Evolutionary conservation across 2,329 filamentous ascomycete genomes (phyloP).

Genomic region (Ceratocystiopsis minuta): DNA sequence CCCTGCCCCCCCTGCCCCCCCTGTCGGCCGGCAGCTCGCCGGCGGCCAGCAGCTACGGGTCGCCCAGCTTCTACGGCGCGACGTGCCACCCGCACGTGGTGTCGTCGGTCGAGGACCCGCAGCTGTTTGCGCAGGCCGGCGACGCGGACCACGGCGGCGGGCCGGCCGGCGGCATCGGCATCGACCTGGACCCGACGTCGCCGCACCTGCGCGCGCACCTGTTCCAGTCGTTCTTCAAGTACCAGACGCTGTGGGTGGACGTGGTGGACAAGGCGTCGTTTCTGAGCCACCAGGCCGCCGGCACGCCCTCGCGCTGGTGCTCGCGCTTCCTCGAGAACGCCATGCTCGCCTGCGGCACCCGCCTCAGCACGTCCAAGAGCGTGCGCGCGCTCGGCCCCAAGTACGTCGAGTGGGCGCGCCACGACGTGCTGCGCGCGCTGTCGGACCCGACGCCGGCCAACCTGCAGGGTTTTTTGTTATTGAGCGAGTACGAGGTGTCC

Average conservation of each 20-base stretch:
- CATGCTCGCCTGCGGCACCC: conserved; percentile 3
- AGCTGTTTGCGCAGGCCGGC: not conserved
- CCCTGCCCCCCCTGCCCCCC: no score
- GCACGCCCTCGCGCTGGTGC: conserved; percentile 1
- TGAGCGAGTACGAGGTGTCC: conserved; percentile 5
- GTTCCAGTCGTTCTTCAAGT: conserved; percentile 4
- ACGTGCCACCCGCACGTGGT: conserved; percentile 3
- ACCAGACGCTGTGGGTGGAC: conserved; percentile 3
- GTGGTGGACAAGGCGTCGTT: conserved; percentile 2
- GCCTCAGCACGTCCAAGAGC: conserved; percentile 2
- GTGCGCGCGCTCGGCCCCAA: conserved; percentile 1
- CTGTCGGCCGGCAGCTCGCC: not conserved
- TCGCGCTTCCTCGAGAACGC: conserved; percentile 2
- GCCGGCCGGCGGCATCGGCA: not conserved
- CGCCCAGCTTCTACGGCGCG: conserved; percentile 3
- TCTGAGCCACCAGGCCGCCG: not conserved
- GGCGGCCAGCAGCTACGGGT: not conserved
- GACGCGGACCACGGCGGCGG: not conserved
- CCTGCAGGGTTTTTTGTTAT: conserved; percentile 2
- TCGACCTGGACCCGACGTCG: conserved; percentile 2
- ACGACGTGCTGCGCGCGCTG: conserved; percentile 1
- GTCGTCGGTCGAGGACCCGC: not conserved
- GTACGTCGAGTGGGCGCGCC: conserved; percentile 3
- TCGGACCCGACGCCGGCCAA: conserved; percentile 2
- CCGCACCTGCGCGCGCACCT: conserved; percentile 3